Evolutionary conservation across 306 rosid species (phyloP).

Genomic region (Cucurbita ficifolia): DNA sequence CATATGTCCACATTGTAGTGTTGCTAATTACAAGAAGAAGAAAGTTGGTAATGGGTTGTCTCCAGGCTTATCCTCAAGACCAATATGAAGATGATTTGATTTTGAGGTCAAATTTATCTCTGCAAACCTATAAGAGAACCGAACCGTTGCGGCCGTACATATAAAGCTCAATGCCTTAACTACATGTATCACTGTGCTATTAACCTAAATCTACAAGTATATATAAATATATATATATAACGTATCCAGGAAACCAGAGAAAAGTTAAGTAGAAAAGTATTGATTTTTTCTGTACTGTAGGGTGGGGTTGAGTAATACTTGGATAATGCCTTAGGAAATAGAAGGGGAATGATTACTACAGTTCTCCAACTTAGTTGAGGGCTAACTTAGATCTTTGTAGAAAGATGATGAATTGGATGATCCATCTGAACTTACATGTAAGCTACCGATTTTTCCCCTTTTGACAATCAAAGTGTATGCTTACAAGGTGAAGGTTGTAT

Average conservation of each 20-base stretch:
- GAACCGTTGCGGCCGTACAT: not conserved
- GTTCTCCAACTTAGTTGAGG: not conserved
- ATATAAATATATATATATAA: not conserved
- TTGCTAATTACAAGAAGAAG: conserved; percentile 82
- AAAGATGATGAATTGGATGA: not conserved
- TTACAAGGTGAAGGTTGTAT: not conserved
- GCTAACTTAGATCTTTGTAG: not conserved
- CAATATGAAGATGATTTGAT: not conserved
- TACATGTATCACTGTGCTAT: not conserved
- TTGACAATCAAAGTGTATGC: not conserved
- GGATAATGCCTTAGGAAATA: not conserved
- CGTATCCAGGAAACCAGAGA: not conserved
- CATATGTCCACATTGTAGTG: conserved; percentile 92
- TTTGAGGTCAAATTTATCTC: not conserved
- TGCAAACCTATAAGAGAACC: not conserved
- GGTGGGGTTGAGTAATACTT: not conserved
- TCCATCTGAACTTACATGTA: not conserved
- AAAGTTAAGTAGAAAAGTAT: not conserved
- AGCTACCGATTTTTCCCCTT: not conserved
- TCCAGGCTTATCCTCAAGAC: conserved; percentile 30
- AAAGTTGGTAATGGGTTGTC: conserved; percentile 52
- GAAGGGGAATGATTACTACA: not conserved
- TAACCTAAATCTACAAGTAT: not conserved
- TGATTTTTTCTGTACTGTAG: not conserved
- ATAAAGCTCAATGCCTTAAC: not conserved